Base-by-base conservation (phyloP, 129 eudicot genomes). In the Calendula officinalis region DNA sequence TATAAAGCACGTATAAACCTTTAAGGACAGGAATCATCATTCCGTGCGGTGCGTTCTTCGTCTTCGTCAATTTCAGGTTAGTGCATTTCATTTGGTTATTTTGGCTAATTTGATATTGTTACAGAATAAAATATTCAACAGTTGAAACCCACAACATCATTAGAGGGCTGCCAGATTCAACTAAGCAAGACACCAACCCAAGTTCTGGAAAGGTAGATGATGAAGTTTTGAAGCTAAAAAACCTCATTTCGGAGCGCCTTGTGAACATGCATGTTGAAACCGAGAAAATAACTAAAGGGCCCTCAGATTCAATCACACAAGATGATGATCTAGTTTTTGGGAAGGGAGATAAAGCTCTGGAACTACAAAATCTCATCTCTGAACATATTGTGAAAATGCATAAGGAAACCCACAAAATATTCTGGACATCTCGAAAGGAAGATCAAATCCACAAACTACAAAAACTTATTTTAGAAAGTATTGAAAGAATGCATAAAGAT, bases 111-210 rank as follows among this genome's bases (percentile, higher is more conserved):
- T n/a, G n/a, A n/a, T n/a, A n/a, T n/a, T n/a, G n/a, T n/a, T n/a
- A n/a, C n/a, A n/a, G n/a, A n/a, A n/a, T n/a, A n/a, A n/a, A n/a
- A n/a, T n/a, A n/a, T n/a, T n/a, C n/a, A n/a, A n/a, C n/a, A 22
- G 30, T 22, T 38, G 55, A 62, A 33, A 68, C 69, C 53, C 35
- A 42, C 41, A 67, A 52, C 36, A 52, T 8, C 3, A 16, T 22
- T 8, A 52, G 10, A 47, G n/a, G n/a, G n/a, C n/a, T n/a, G n/a
- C 2, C 30, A 22, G 30, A 22, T 22, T 22, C 30, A 22, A 22
- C 30, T 22, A 22, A 22, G 33, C 53, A 47, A 13, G 53, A 47
- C 4, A 47, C 6, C 53, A 47, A 47, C 17, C 16, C 17, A 41
- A 6, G 2, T n/a, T 12, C 52, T 2, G 52, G 52, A 46, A 46